Evolutionary conservation across 306 rosid genomes (phyloP).

Genomic region (Cotoneaster glaucophyllus): DNA sequence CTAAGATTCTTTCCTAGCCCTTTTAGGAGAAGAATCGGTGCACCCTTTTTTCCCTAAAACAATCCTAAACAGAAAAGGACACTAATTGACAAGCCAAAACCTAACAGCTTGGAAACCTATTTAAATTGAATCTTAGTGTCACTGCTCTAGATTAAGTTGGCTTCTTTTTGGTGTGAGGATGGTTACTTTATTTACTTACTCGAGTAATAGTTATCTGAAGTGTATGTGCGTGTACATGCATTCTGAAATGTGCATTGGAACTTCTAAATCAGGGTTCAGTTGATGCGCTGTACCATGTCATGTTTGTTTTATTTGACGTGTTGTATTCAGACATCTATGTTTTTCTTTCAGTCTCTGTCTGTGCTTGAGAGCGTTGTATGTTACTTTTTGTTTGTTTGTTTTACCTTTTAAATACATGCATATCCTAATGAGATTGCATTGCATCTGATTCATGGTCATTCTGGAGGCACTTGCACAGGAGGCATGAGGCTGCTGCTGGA

Average conservation of each 20-base stretch:
- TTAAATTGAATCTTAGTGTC: not conserved
- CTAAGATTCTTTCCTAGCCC: too few relatives aligned
- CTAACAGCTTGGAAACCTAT: not conserved
- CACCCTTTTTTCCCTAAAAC: too few relatives aligned
- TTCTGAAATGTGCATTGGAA: slow-evolving; percentile 2
- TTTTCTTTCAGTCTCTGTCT: not conserved
- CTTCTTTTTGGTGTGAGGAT: not conserved
- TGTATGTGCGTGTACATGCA: not conserved
- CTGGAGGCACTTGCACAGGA: slow-evolving; percentile 69
- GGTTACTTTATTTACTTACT: not conserved
- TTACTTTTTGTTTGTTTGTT: not conserved
- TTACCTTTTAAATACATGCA: slow-evolving; percentile 17
- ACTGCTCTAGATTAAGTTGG: not conserved
- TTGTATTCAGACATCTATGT: not conserved
- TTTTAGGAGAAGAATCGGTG: too few relatives aligned
- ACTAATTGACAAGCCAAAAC: too few relatives aligned
- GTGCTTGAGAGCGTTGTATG: not conserved
- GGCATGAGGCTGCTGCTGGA: slow-evolving; percentile 40
- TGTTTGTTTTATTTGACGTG: not conserved
- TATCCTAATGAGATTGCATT: slow-evolving; percentile 66
- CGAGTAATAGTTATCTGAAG: not conserved
- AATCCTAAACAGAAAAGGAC: too few relatives aligned
- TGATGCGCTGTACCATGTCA: not conserved
- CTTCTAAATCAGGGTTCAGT: not conserved
- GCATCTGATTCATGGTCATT: slow-evolving; percentile 71